Evolutionary conservation across 2,329 filamentous ascomycete species (phyloP), one percentile per base, ranked within the genome.

Genomic region (Fusarium guadeloupense): DNA sequence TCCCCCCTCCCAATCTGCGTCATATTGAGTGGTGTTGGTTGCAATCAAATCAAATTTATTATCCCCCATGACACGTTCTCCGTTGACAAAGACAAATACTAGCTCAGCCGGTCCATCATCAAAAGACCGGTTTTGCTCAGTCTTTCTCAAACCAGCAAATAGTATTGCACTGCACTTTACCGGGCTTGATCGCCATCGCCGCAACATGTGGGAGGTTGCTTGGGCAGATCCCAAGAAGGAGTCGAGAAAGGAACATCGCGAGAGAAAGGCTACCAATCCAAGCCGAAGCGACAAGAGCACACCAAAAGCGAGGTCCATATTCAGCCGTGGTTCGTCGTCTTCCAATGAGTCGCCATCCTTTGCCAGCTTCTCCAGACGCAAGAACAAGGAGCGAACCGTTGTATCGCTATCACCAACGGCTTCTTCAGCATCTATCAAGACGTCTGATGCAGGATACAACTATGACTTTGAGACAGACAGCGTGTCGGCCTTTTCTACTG

Each of bases 171-270:
- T 46, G 2, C 46, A 43, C 33, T 46, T 50, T 7, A 19, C 57
- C 6, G 55, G 56, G 3, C 26, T 59, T 9, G 49, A 63, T 35
- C 49, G 50, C 6, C 44, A 49, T 38, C 48, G 41, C 6, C 16
- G 28, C 20, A 67, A 42, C 16, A 67, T 67, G 64, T 67, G 64
- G 64, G 61, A 67, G 13, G 61, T 60, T 26, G 58, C 43, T 16
- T 67, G 64, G 64, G 58, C 41, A 9, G 20, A 55, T 34, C 44
- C 57, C 49, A 12, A 45, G 19, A 52, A 53, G 38, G 64, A 67
- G 33, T 57, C 64, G 0, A 54, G 54, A 25, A 63, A 54, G 35
- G 64, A 67, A n/a, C 61, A 56, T 23, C 61, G 54, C 4, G 61
- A 67, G 19, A 63, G 46, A 6, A 67, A 63, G 35, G 47, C 45